Percentiles rank a stretch among this genome's conserved stretches.
These are phyloP conservation scores for Penicillium malachiteum DNA, from an alignment of 495 filamentous ascomycete species.

Conservation along the genomic window DNA sequence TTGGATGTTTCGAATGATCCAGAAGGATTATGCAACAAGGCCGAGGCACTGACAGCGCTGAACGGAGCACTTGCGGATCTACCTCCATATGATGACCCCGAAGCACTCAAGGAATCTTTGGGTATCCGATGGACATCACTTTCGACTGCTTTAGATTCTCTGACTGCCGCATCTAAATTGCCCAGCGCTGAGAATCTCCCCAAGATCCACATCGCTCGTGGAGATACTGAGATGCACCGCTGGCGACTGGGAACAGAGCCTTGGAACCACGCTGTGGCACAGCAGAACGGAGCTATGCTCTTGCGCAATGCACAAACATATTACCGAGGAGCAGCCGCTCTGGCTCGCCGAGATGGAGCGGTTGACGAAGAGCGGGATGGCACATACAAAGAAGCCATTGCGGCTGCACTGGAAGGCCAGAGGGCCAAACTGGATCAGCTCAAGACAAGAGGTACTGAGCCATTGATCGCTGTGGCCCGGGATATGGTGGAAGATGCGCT, in stretches of 20 bases:
- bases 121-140: conserved; percentile 50
- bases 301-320: conserved; percentile 63
- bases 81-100: conserved; percentile 27
- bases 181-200: conserved; percentile 52
- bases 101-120: conserved; percentile 26
- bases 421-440: conserved; percentile 40
- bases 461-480: conserved; percentile 37
- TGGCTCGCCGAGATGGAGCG: conserved; percentile 43
- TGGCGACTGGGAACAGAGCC: conserved; percentile 52
- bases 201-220: conserved; percentile 60
- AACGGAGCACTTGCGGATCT: conserved; percentile 42
- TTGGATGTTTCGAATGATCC: conserved; percentile 45
- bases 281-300: conserved; percentile 48
- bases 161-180: conserved; percentile 55
- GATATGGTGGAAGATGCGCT: conserved; percentile 54
- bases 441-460: conserved; percentile 27
- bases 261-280: conserved; percentile 43
- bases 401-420: conserved; percentile 42
- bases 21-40: conserved; percentile 54
- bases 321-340: conserved; percentile 58
- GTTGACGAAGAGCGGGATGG: conserved; percentile 48
- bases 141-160: conserved; percentile 43
- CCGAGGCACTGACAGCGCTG: conserved; percentile 58
- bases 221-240: conserved; percentile 61
- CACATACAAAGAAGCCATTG: conserved; percentile 45